phyloP scores from a whole-genome alignment of 768 basidiomycete species.

The Hygrocybe coccinea region DNA sequence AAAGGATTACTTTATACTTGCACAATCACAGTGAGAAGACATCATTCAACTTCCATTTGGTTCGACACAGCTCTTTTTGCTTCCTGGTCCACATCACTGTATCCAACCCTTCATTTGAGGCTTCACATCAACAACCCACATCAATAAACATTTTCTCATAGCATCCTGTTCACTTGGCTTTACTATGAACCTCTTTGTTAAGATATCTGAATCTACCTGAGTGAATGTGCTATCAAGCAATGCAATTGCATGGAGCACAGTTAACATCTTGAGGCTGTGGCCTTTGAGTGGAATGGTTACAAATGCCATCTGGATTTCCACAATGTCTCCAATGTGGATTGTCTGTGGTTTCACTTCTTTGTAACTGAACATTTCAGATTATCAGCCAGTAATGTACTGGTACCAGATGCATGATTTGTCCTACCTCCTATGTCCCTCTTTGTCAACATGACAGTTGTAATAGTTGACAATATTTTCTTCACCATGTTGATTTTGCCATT shows the following conservation, averaged over 20 bases:
- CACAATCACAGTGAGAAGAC: too few species aligned
- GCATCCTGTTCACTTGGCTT: constrained; percentile 7
- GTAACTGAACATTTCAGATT: not conserved
- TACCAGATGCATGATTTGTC: too few species aligned
- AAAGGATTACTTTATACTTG: too few species aligned
- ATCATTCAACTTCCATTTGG: not conserved
- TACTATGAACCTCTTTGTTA: not conserved
- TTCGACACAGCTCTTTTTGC: not conserved
- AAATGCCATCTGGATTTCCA: not conserved
- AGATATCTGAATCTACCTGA: not conserved
- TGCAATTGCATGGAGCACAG: not conserved
- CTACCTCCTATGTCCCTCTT: not conserved
- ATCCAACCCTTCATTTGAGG: not conserved
- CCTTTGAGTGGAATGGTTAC: not conserved
- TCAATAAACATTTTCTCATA: not conserved
- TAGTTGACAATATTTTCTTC: not conserved
- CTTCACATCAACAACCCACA: not conserved
- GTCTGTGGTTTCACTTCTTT: not conserved
- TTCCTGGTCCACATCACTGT: not conserved
- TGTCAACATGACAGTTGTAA: not conserved
- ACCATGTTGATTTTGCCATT: not conserved
- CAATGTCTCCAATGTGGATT: not conserved
- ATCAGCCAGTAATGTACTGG: too few species aligned
- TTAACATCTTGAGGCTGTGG: not conserved
- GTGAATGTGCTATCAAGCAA: not conserved